These are phyloP conservation scores for Canariomyces notabilis DNA, from an alignment of 2,329 filamentous ascomycete species.

Conservation along the genomic window DNA sequence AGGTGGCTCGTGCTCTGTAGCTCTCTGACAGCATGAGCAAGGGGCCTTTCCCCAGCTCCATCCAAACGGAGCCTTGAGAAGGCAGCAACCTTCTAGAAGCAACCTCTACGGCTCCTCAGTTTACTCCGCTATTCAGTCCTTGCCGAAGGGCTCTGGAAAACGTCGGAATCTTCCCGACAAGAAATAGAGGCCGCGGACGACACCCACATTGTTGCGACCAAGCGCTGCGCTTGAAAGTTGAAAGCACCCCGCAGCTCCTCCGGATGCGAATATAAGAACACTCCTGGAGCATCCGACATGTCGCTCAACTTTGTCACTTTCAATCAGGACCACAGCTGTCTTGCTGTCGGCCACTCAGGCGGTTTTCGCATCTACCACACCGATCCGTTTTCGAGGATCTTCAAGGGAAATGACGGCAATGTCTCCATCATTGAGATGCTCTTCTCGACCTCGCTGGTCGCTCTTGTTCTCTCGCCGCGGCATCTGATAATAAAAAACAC, in stretches of 20 bases:
- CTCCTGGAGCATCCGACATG: conserved; percentile 15
- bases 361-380: conserved; percentile 97
- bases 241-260: neutral
- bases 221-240: too few relatives aligned
- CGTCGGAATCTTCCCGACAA: too few relatives aligned
- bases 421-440: conserved; percentile 98
- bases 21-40: neutral
- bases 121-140: too few relatives aligned
- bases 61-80: neutral
- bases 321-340: conserved; percentile 96
- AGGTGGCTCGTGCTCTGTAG: conserved; percentile 20
- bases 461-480: conserved; percentile 84
- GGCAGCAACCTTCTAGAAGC: too few relatives aligned
- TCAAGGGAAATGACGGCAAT: conserved; percentile 90
- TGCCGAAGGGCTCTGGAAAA: too few relatives aligned
- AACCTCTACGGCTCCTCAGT: too few relatives aligned
- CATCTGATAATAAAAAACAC: conserved; percentile 96
- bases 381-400: conserved; percentile 91
- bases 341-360: conserved; percentile 90
- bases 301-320: conserved; percentile 95
- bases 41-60: neutral
- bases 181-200: too few relatives aligned
- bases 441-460: conserved; percentile 94
- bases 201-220: too few relatives aligned
- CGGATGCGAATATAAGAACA: neutral